Conservation (phyloP, 768 basidiomycete genomes). For the Termitomyces sp. region DNA sequence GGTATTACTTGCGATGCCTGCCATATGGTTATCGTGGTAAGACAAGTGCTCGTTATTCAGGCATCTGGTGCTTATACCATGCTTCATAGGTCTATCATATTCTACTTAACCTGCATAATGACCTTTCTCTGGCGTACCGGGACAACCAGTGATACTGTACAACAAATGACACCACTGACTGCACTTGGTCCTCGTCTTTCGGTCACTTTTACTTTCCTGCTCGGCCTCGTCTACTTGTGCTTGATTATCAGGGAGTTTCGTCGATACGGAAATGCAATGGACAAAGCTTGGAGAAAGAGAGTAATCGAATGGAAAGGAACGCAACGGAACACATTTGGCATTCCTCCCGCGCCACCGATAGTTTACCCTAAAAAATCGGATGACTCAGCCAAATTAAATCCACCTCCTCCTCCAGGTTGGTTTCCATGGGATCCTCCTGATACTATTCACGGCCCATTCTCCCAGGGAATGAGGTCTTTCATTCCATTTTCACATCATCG, state of each 20-base stretch:
- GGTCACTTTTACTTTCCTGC: constrained; percentile 31
- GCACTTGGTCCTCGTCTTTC: constrained; percentile 50
- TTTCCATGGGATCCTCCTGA: too few relatives aligned
- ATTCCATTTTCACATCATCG: neutral
- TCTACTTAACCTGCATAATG: constrained; percentile 58
- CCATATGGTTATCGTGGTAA: constrained; percentile 68
- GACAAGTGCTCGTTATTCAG: neutral
- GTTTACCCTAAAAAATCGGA: too few relatives aligned
- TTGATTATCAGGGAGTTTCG: neutral
- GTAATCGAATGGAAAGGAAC: neutral
- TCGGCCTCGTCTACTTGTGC: neutral
- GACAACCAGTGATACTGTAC: constrained; percentile 28
- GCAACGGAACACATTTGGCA: neutral
- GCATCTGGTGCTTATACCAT: neutral
- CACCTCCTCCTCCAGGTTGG: too few relatives aligned
- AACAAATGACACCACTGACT: constrained; percentile 29
- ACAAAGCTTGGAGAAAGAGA: neutral
- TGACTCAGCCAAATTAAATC: too few relatives aligned
- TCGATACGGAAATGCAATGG: neutral
- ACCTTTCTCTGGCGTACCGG: constrained; percentile 71
- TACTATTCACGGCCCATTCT: neutral
- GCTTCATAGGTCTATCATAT: constrained; percentile 53
- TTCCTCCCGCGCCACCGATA: neutral
- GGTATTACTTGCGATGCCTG: constrained; percentile 59
- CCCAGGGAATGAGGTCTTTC: neutral